These are phyloP conservation scores for Mangifera indica DNA, from an alignment of 345 rosid species.

Conservation along the genomic window DNA sequence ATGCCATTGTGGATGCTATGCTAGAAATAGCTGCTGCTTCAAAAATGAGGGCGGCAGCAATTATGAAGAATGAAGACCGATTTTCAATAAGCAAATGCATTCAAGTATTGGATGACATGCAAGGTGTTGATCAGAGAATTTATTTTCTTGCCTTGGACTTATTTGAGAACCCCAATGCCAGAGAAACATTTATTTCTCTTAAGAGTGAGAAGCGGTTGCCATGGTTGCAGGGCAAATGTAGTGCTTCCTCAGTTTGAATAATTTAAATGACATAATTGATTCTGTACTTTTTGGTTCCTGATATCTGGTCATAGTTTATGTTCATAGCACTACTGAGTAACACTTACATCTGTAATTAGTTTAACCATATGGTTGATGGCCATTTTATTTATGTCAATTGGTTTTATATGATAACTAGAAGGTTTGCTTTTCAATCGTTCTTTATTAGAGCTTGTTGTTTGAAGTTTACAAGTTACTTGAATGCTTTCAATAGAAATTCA, in stretches of 20 bases:
- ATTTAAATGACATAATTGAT: conserved; percentile 12
- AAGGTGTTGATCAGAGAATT: conserved; percentile 63
- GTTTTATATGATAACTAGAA: conserved; percentile 20
- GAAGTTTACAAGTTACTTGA: neutral
- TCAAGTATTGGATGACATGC: conserved; percentile 68
- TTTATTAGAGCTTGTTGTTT: conserved; percentile 10
- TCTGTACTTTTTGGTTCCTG: conserved; percentile 15
- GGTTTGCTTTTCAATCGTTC: neutral
- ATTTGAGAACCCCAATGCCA: conserved; percentile 62
- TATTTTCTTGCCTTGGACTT: conserved; percentile 75
- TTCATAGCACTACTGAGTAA: conserved; percentile 12
- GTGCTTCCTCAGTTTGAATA: conserved; percentile 35
- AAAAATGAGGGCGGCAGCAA: conserved; percentile 70
- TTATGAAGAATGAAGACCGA: conserved; percentile 61
- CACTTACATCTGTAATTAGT: conserved; percentile 31
- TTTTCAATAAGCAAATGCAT: conserved; percentile 89
- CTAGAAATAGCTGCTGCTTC: conserved; percentile 86
- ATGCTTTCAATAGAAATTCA: conserved; percentile 5
- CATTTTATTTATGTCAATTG: conserved; percentile 13
- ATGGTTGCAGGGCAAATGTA: conserved; percentile 72
- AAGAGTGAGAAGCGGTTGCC: conserved; percentile 67
- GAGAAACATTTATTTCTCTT: conserved; percentile 70
- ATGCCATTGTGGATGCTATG: conserved; percentile 89
- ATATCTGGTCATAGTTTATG: conserved; percentile 6
- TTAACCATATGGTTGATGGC: conserved; percentile 16